Conservation (phyloP, 352 stramenopile species). For the Phytophthora pisi region DNA sequence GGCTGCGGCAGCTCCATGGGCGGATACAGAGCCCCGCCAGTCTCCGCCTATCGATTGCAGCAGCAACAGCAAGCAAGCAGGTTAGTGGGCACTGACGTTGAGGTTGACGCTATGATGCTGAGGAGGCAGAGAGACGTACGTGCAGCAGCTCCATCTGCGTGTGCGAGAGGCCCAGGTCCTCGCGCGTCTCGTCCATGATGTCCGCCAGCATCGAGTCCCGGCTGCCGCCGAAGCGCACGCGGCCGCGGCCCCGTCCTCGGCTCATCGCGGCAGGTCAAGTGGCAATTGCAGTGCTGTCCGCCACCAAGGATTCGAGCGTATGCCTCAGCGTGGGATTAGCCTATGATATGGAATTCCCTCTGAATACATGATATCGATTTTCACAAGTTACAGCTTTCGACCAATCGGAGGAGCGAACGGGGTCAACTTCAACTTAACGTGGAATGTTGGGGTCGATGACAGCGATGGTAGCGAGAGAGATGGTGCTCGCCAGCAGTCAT, state of each 20-base stretch:
- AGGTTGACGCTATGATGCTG: too few relatives aligned
- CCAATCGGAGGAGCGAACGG: constrained; percentile 8
- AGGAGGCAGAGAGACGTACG: constrained; percentile 29
- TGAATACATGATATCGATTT: neutral
- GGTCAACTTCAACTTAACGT: constrained; percentile 25
- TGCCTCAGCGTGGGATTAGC: constrained; percentile 1
- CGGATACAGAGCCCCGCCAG: constrained; percentile 55
- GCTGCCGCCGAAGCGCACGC: constrained; percentile 77
- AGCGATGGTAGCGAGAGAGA: neutral
- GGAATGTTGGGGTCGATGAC: neutral
- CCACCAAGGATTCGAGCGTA: constrained; percentile 32
- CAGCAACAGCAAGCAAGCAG: neutral
- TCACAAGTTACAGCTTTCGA: neutral
- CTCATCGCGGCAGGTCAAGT: constrained; percentile 41
- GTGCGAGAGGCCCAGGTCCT: constrained; percentile 71
- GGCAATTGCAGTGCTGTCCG: constrained; percentile 1
- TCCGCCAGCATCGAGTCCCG: constrained; percentile 68
- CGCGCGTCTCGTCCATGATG: constrained; percentile 74
- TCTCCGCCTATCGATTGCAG: constrained; percentile 44
- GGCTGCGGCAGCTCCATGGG: constrained; percentile 68
- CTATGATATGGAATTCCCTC: constrained; percentile 1
- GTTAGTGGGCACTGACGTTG: too few relatives aligned
- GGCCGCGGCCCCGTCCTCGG: constrained; percentile 63
- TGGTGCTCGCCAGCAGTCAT: constrained; percentile 15
- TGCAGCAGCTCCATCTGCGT: constrained; percentile 74